phyloP scores from a whole-genome alignment of 306 rosid genomes.

The Gastrolobium bilobum region DNA sequence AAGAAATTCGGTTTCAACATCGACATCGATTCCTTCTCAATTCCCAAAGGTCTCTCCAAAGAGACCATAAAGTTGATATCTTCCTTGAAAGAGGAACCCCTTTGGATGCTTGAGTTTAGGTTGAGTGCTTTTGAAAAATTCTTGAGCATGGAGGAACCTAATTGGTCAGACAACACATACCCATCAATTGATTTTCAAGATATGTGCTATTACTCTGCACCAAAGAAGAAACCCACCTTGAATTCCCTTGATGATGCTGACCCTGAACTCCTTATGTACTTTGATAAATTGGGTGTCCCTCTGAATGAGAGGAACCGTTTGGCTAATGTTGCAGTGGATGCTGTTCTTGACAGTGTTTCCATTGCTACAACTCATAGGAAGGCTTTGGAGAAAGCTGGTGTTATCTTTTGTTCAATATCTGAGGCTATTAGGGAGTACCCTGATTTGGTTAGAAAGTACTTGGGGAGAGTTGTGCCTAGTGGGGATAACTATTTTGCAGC shows the following conservation, averaged over 20 bases:
- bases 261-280: slow-evolving; percentile 81
- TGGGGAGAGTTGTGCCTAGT: slow-evolving; percentile 83
- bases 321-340: slow-evolving; percentile 90
- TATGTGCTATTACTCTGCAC: slow-evolving; percentile 84
- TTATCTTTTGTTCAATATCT: slow-evolving; percentile 87
- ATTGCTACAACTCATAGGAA: slow-evolving; percentile 93
- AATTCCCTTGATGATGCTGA: slow-evolving; percentile 82
- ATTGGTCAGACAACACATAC: slow-evolving; percentile 84
- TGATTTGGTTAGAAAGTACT: slow-evolving; percentile 70
- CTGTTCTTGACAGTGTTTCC: slow-evolving; percentile 87
- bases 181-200: slow-evolving; percentile 73
- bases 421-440: slow-evolving; percentile 90
- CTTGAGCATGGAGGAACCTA: slow-evolving; percentile 73
- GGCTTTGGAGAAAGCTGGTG: slow-evolving; percentile 80
- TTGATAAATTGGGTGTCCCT: slow-evolving; percentile 82
- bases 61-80: slow-evolving; percentile 78
- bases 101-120: slow-evolving; percentile 90
- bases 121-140: slow-evolving; percentile 78
- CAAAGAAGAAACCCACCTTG: slow-evolving; percentile 73
- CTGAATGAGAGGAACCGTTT: slow-evolving; percentile 80
- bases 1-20: slow-evolving; percentile 76
- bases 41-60: slow-evolving; percentile 81
- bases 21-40: slow-evolving; percentile 77
- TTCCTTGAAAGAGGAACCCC: slow-evolving; percentile 75
- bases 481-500: slow-evolving; percentile 91